Evolutionary conservation across 2,329 filamentous ascomycete genomes (phyloP), one percentile per base, ranked within the genome.

Genomic region (Decorospora gaudefroyi): DNA sequence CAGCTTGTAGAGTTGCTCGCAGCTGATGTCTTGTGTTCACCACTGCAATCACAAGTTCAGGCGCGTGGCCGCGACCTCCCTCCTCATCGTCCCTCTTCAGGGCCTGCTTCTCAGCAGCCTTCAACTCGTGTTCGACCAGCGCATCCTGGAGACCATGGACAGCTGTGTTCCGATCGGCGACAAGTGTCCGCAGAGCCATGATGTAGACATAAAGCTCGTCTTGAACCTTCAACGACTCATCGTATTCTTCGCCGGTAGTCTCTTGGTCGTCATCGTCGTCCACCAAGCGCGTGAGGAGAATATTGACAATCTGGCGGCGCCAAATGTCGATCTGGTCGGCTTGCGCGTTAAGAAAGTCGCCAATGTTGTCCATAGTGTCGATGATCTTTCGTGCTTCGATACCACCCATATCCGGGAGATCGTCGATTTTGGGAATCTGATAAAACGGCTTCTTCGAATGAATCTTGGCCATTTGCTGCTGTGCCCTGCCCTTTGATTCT

Each of bases 141-240:
- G 80, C 76, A 55, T 93, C 95, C n/a, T 77, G 77, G 46, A 90
- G 79, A 0, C 92, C 92, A 1, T 86, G 87, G 11, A 96, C 76
- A 18, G 84, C 82, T 51, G 86, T 83, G 51, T 86, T 83, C 9
- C 92, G 84, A 69, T 97, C 91, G 5, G 88, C 85, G 43, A 93
- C 80, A 33, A 86, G 78, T 0, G 87, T 83, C 46, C 89, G 81
- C 18, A 96, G 75, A 6, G 82, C 84, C 64, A 90, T 84, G 45
- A 95, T 86, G 62, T 95, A 95, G 5, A 88, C 88, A 70, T 92
- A 88, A 28, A 96, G 81, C 64, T 95, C 84, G 49, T 96, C 92
- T 70, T 97, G 92, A 31, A 86, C 80, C 66, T 88, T 88, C 0
- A 90, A 89, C 0, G 92, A 95, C 21, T 88, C 82, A 55, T 90